Evolutionary conservation across 2,329 filamentous ascomycete species (phyloP).

Genomic region (Aurifilum marmelostoma): DNA sequence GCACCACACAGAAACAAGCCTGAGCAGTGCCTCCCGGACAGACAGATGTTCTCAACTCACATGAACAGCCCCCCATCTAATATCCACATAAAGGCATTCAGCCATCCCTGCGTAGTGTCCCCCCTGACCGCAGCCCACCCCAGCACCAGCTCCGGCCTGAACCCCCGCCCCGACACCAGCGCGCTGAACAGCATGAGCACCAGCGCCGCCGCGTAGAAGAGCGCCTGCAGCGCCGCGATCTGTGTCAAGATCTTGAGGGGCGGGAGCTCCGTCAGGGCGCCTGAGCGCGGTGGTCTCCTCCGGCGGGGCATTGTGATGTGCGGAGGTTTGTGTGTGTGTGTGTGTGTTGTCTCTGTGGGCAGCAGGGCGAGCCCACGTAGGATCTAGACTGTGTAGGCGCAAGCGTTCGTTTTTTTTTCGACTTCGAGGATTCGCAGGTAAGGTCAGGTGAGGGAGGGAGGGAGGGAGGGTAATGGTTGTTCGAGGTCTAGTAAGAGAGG

Average conservation of each 20-base stretch:
- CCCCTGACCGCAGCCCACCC: conserved; percentile 62
- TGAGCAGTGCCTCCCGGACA: not conserved
- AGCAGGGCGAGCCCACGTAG: not conserved
- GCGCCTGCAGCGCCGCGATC: conserved; percentile 58
- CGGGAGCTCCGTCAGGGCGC: conserved; percentile 63
- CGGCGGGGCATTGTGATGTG: conserved; percentile 53
- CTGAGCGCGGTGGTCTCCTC: conserved; percentile 60
- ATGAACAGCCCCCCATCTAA: conserved; percentile 59
- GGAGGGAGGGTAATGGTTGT: not conserved
- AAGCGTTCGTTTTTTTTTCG: too few species aligned
- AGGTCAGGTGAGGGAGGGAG: too few species aligned
- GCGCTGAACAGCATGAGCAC: conserved; percentile 61
- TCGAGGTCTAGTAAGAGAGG: not conserved
- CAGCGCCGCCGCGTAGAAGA: conserved; percentile 57
- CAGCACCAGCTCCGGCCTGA: conserved; percentile 58
- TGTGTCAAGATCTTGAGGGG: conserved; percentile 63
- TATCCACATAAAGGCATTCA: conserved; percentile 61
- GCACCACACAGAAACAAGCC: not conserved
- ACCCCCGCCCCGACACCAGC: conserved; percentile 59
- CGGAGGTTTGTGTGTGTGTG: not conserved
- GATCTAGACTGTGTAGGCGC: too few species aligned
- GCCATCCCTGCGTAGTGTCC: conserved; percentile 65
- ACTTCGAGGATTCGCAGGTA: too few species aligned
- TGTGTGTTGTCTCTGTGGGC: not conserved
- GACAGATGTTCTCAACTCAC: conserved; percentile 37